A percentile compares a stretch with the other conserved stretches of the same genome.
Evolutionary conservation across 352 stramenopile genomes (phyloP).

Genomic region (Phytophthora syringae): DNA sequence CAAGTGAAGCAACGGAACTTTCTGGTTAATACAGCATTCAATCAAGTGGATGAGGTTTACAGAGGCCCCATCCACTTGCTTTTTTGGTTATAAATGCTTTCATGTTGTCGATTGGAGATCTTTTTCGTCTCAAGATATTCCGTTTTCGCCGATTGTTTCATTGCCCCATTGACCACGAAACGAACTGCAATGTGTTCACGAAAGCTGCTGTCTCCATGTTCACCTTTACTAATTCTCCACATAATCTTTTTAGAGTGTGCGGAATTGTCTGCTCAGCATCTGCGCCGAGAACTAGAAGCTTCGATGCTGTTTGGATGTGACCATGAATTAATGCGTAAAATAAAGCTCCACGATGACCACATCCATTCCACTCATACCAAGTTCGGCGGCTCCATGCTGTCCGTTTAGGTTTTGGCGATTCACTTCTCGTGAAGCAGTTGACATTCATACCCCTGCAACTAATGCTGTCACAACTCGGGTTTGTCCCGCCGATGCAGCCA

Average conservation of each 20-base stretch:
- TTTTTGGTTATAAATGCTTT: background rate
- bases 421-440: constrained; percentile 38
- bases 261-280: constrained; percentile 55
- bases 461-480: constrained; percentile 49
- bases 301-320: constrained; percentile 58
- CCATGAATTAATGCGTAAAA: constrained; percentile 64
- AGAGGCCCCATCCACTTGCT: constrained; percentile 10
- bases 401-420: constrained; percentile 16
- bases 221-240: constrained; percentile 1
- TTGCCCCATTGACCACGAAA: constrained; percentile 35
- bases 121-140: constrained; percentile 2
- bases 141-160: constrained; percentile 31
- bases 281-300: constrained; percentile 61
- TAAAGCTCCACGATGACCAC: constrained; percentile 38
- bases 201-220: background rate
- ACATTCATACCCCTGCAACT: constrained; percentile 63
- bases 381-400: background rate
- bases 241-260: constrained; percentile 27
- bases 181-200: constrained; percentile 23
- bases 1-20: constrained; percentile 49
- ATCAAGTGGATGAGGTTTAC: constrained; percentile 45
- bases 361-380: constrained; percentile 32
- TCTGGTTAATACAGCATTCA: constrained; percentile 51
- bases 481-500: constrained; percentile 55
- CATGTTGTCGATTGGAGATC: background rate